Base-by-base conservation (phyloP, 208 protist genomes). In the Leishmania martiniquensis region DNA sequence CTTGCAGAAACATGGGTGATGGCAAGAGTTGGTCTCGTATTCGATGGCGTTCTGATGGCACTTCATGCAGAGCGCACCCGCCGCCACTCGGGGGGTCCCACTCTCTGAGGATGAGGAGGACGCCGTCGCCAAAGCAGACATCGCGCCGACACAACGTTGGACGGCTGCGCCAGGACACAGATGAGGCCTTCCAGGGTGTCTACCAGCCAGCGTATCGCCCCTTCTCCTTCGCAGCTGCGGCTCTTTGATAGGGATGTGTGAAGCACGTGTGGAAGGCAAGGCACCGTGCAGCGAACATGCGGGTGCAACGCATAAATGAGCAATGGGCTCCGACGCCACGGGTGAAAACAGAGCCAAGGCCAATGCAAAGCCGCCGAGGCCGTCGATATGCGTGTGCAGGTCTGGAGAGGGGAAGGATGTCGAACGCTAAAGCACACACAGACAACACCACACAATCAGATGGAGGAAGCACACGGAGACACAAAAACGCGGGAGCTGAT, bases 1-100 rank as follows among this genome's bases (percentile, higher is more conserved):
- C 70, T 85, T 88, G 85, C 94, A 97, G 84, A 96, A 97, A 42
- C 89, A 83, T 7, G 65, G 76, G 67, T 97, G 94, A 39, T 87
- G 68, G 66, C 94, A 97, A 15, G 78, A 84, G 69, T 88, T 85
- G n/a, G 92, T 91, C 68, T 93, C 78, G 81, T 92, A 97, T 75
- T 84, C 82, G 44, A 92, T 90, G 0, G 82, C 77, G 32, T 82
- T 77, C 42, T 71, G 76, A 34, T 95, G 81, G 79, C 94, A 97
- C 77, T 91, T 93, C 72, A 95, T 81, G 77, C 94, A 96, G 37
- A 91, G 1, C 60, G 42, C 15, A 32, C 78, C 51, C 55, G 45
- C 45, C 7, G 32, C 49, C 51, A 10, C 2, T 63, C 12, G 10
- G 47, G 34, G 82, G 10, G 20, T 15, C 39, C 59, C n/a, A 12